These are phyloP conservation scores for Posidonia oceanica DNA, from an alignment of 116 monocot genomes.

Conservation along the genomic window DNA sequence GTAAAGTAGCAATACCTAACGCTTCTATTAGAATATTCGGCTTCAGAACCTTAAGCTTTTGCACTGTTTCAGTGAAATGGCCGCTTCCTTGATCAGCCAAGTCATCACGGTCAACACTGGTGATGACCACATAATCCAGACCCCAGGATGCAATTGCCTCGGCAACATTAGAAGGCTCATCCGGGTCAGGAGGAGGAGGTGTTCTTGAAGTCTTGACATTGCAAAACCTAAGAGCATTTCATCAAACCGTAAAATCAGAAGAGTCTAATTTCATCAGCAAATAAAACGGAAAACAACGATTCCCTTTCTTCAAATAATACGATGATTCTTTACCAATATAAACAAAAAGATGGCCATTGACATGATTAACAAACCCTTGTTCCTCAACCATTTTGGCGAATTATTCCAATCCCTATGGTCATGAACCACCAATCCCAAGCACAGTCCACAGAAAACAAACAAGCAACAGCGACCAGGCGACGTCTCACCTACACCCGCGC, in stretches of 20 bases:
- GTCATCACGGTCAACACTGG: constrained; percentile 93
- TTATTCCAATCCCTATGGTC: too few species aligned
- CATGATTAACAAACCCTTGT: too few species aligned
- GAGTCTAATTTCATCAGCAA: not conserved
- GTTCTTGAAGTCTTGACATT: constrained; percentile 88
- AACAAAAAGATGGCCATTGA: too few species aligned
- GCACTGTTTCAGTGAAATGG: constrained; percentile 83
- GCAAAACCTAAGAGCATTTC: constrained; percentile 44
- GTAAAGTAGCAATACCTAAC: constrained; percentile 39
- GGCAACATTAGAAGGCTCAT: constrained; percentile 89
- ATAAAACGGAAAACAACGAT: not conserved
- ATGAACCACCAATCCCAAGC: not conserved
- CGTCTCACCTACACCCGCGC: constrained; percentile 56
- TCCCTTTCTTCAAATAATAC: not conserved
- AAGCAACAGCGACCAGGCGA: not conserved
- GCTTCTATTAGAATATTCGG: constrained; percentile 84
- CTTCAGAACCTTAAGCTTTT: constrained; percentile 62
- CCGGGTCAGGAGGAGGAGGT: constrained; percentile 79
- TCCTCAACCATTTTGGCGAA: too few species aligned
- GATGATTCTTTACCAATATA: not conserved
- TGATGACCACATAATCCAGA: constrained; percentile 87
- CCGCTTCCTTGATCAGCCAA: constrained; percentile 86
- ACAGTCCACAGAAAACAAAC: too few species aligned
- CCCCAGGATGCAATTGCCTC: constrained; percentile 94
- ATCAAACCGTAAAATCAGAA: too few species aligned